These are phyloP conservation scores for Clonostachys solani DNA, from an alignment of 2,329 filamentous ascomycete species.

Conservation along the genomic window DNA sequence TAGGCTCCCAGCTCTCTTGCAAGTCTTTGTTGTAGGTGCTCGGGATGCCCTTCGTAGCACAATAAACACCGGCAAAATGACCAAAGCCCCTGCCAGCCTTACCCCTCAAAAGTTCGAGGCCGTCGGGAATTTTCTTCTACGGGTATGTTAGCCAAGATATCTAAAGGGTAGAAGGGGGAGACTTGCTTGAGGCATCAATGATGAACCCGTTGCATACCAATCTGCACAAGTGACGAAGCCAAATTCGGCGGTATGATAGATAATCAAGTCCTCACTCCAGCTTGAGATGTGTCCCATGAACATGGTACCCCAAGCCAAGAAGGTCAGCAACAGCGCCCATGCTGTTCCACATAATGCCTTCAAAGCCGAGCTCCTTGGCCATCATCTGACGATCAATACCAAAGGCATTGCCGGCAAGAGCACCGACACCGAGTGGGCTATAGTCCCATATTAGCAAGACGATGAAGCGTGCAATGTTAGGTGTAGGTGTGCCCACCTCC, in stretches of 20 bases:
- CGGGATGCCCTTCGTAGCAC: constrained; percentile 55
- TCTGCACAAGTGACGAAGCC: constrained; percentile 73
- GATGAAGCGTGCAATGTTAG: not conserved
- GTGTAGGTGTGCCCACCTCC: constrained; percentile 5
- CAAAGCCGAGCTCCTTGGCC: constrained; percentile 77
- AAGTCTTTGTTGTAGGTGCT: constrained; percentile 89
- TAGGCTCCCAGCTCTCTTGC: constrained; percentile 83
- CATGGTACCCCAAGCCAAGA: constrained; percentile 73
- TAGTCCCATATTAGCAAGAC: constrained; percentile 2
- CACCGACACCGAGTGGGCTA: constrained; percentile 68
- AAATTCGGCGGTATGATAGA: constrained; percentile 76
- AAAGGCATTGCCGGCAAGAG: constrained; percentile 79
- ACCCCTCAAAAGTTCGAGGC: constrained; percentile 16
- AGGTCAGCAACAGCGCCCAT: constrained; percentile 72
- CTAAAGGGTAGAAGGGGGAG: too few relatives aligned
- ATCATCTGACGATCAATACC: constrained; percentile 75
- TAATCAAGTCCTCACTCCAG: constrained; percentile 82
- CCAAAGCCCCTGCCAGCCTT: constrained; percentile 16
- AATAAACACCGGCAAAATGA: constrained; percentile 40
- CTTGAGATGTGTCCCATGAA: constrained; percentile 77
- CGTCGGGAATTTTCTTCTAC: constrained; percentile 14
- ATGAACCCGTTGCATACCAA: constrained; percentile 73
- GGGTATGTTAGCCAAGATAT: too few relatives aligned
- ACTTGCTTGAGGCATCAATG: constrained; percentile 83
- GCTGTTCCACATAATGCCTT: constrained; percentile 69